These are phyloP conservation scores for Castanospermum australe DNA, from an alignment of 306 rosid genomes.

Conservation along the genomic window DNA sequence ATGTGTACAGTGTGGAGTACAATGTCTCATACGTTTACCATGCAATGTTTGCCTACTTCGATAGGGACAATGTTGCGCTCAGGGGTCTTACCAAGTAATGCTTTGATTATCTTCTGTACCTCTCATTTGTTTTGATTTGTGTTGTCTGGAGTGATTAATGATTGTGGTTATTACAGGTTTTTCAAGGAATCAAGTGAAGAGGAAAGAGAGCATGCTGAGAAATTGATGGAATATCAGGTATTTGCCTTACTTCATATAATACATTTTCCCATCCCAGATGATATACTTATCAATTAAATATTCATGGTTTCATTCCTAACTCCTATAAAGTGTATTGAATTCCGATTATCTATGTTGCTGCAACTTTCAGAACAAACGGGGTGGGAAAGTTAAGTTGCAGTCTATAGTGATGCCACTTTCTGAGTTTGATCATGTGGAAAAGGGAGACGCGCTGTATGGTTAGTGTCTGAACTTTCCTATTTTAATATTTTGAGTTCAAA, in stretches of 20 bases:
- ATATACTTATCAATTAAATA: neutral
- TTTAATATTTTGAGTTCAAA: neutral
- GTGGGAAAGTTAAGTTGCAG: slow-evolving; percentile 86
- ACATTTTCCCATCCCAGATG: neutral
- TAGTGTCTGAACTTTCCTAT: neutral
- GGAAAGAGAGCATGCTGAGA: slow-evolving; percentile 94
- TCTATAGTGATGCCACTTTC: slow-evolving; percentile 66
- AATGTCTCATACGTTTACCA: slow-evolving; percentile 92
- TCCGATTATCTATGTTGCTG: neutral
- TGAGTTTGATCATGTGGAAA: slow-evolving; percentile 63
- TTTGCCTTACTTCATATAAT: neutral
- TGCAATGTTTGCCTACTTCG: slow-evolving; percentile 92
- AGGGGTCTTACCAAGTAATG: slow-evolving; percentile 83
- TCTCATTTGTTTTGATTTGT: neutral
- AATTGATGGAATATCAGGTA: slow-evolving; percentile 93
- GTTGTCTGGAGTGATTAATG: neutral
- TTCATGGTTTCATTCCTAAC: neutral
- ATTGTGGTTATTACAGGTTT: slow-evolving; percentile 44
- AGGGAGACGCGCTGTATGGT: slow-evolving; percentile 84
- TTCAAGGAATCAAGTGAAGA: slow-evolving; percentile 93
- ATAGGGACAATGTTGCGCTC: slow-evolving; percentile 92
- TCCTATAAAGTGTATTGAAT: neutral
- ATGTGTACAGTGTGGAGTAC: slow-evolving; percentile 79
- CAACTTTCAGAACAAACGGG: slow-evolving; percentile 69
- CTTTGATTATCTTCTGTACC: neutral